Evolutionary conservation across 208 protist genomes (phyloP).

Genomic region (Acanthamoeba healyi): DNA sequence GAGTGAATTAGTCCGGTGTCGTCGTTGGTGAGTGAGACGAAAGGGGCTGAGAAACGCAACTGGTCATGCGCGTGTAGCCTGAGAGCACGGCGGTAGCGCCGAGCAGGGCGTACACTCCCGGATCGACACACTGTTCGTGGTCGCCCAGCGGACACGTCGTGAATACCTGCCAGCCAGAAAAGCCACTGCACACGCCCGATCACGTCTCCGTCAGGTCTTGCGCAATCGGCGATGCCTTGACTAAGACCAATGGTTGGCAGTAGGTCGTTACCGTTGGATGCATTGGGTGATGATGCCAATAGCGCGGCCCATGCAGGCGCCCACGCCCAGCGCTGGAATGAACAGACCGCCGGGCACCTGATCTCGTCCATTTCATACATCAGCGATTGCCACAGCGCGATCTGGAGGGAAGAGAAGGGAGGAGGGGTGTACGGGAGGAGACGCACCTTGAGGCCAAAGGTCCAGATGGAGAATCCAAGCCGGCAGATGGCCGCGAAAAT

Average conservation of each 20-base stretch:
- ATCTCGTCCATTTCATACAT: not conserved
- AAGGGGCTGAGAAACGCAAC: not conserved
- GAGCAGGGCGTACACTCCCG: constrained; percentile 78
- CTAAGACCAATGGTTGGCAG: not conserved
- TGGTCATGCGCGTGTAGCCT: constrained; percentile 82
- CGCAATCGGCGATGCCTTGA: too few relatives aligned
- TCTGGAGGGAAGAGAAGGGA: too few relatives aligned
- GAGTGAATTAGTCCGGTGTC: not conserved
- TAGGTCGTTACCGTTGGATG: not conserved
- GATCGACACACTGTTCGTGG: constrained; percentile 1
- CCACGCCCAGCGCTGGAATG: constrained; percentile 45
- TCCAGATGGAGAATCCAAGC: constrained; percentile 30
- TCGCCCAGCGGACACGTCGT: not conserved
- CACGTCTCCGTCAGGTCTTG: too few relatives aligned
- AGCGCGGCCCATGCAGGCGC: constrained; percentile 49
- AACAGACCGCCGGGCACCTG: constrained; percentile 57
- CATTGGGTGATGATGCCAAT: constrained; percentile 32
- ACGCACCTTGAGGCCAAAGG: constrained; percentile 40
- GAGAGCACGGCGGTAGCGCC: constrained; percentile 78
- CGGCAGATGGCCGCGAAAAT: not conserved
- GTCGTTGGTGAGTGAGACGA: not conserved
- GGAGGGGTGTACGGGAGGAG: too few relatives aligned
- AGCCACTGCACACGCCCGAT: not conserved
- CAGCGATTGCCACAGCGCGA: not conserved
- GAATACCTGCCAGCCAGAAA: constrained; percentile 40